These are phyloP conservation scores for Pseudonectria foliicola DNA, from an alignment of 2,329 filamentous ascomycete species.

Conservation along the genomic window DNA sequence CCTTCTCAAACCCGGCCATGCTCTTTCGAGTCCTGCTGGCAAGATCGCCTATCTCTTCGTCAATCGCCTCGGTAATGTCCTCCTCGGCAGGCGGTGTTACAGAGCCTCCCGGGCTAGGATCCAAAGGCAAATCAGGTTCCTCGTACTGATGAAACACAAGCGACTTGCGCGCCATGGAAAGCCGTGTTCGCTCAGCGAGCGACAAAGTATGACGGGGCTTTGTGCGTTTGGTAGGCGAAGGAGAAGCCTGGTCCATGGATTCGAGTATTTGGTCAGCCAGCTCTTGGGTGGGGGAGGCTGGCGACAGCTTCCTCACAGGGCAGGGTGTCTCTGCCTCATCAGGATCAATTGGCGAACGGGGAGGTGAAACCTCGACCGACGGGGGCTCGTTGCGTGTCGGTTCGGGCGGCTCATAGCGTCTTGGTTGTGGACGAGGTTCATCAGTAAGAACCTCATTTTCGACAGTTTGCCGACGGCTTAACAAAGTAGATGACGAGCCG, in stretches of 20 bases:
- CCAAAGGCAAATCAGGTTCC: conserved; percentile 19
- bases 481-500: conserved; percentile 7
- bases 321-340: conserved; percentile 2
- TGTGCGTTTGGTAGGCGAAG: conserved; percentile 45
- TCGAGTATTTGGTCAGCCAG: conserved; percentile 50
- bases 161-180: conserved; percentile 66
- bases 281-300: conserved; percentile 38
- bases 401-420: conserved; percentile 7
- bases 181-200: conserved; percentile 70
- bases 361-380: conserved; percentile 7
- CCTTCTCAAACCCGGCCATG: conserved; percentile 56
- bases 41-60: conserved; percentile 40
- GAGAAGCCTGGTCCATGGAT: conserved; percentile 47
- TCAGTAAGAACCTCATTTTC: conserved; percentile 10
- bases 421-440: conserved; percentile 6
- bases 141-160: conserved; percentile 25
- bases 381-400: conserved; percentile 7
- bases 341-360: conserved; percentile 4
- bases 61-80: conserved; percentile 12
- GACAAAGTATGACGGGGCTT: conserved; percentile 51
- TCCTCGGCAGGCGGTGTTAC: conserved; percentile 3
- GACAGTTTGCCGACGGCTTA: conserved; percentile 12
- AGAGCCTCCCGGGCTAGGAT: conserved; percentile 7
- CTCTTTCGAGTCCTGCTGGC: conserved; percentile 51
- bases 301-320: conserved; percentile 6